Conservation (phyloP, 768 basidiomycete genomes). For the Lentinula edodes region DNA sequence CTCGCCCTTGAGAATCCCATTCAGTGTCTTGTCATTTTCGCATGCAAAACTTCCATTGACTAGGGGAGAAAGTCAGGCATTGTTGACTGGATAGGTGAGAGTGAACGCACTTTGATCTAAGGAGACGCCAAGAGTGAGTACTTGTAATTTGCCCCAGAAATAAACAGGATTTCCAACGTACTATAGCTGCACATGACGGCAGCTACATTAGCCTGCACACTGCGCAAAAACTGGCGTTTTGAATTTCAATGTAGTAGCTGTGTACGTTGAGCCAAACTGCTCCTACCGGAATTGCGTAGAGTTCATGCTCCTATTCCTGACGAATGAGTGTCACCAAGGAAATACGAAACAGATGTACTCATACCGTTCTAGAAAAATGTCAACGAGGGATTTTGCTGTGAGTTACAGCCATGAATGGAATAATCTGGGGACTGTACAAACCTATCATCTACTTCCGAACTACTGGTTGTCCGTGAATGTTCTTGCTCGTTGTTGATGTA, state of each 20-base stretch:
- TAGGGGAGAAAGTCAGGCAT: constrained; percentile 9
- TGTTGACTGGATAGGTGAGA: constrained; percentile 9
- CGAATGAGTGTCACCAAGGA: too few relatives aligned
- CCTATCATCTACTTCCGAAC: constrained; percentile 40
- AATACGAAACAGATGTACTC: neutral
- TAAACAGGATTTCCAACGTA: neutral
- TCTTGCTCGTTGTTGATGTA: constrained; percentile 47
- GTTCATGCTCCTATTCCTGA: constrained; percentile 37
- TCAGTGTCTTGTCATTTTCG: constrained; percentile 55
- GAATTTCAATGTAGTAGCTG: neutral
- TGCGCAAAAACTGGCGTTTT: constrained; percentile 38
- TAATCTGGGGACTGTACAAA: constrained; percentile 13
- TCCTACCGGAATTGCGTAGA: constrained; percentile 47
- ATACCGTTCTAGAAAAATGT: neutral
- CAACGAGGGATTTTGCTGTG: neutral
- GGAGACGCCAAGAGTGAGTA: neutral
- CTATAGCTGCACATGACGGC: constrained; percentile 64
- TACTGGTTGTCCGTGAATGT: constrained; percentile 35
- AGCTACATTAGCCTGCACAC: constrained; percentile 61
- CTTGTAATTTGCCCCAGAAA: neutral
- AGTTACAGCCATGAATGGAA: too few relatives aligned
- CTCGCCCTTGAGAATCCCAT: constrained; percentile 60
- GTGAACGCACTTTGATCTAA: constrained; percentile 17
- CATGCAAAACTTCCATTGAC: constrained; percentile 59
- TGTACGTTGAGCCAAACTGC: neutral